These are phyloP conservation scores for Arthrobotrys musiformis DNA, from an alignment of 2,329 filamentous ascomycete species.

Conservation along the genomic window DNA sequence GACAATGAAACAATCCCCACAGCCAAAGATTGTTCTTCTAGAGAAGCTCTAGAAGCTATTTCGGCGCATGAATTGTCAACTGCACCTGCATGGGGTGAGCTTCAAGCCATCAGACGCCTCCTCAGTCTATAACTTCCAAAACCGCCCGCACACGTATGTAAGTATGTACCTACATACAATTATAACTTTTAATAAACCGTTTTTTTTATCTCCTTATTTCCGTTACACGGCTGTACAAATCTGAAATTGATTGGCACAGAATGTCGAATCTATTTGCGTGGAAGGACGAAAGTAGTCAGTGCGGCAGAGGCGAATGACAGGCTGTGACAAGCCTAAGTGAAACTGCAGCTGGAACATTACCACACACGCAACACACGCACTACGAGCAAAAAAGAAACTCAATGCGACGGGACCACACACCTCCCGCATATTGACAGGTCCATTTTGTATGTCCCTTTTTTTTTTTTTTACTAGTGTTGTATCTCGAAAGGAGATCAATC, in stretches of 20 bases:
- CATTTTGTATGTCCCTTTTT: constrained; percentile 26
- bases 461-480: not conserved
- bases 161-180: constrained; percentile 13
- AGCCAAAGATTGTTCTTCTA: constrained; percentile 27
- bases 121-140: constrained; percentile 2
- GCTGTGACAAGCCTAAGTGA: constrained; percentile 53
- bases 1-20: constrained; percentile 54
- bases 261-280: constrained; percentile 18
- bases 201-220: constrained; percentile 24
- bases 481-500: constrained; percentile 41
- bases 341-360: constrained; percentile 56
- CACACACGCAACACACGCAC: constrained; percentile 54
- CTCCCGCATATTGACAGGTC: constrained; percentile 33
- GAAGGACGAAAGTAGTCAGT: constrained; percentile 3
- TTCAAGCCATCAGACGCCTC: constrained; percentile 47
- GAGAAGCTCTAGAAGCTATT: constrained; percentile 45
- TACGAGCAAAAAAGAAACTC: constrained; percentile 51
- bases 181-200: constrained; percentile 15
- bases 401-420: constrained; percentile 35
- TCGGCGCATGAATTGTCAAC: constrained; percentile 40
- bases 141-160: constrained; percentile 23
- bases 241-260: constrained; percentile 31
- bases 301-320: constrained; percentile 48
- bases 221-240: not conserved
- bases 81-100: constrained; percentile 43